Base-by-base conservation (phyloP, 2,329 filamentous ascomycete genomes). In the Diplodia corticola region DNA sequence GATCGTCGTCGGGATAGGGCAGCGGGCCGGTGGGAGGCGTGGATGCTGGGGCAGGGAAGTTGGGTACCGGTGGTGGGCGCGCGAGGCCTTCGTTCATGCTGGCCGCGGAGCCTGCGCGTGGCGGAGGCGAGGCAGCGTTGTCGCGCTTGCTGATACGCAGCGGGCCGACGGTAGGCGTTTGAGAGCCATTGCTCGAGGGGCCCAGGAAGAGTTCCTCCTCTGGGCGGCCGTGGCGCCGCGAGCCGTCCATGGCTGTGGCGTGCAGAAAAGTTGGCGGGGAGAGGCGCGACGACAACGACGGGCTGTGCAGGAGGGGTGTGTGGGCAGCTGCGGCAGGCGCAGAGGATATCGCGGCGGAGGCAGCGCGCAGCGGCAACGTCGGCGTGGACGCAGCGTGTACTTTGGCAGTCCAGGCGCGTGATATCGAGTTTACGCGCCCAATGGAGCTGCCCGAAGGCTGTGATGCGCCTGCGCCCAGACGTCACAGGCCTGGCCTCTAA, bases 131-230 rank as follows among this genome's bases (percentile, higher is more conserved):
- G 70, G 73, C 79, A 72, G 59, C 79, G 73, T 88, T 86, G 28
- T 61, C 57, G 66, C 89, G 88, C 78, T 96, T 96, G 81, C 89
- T 89, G 76, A 96, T 96, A 74, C 92, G 88, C 79, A 97, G 80
- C 68, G 93, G 93, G 73, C 91, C 91, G 71, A 96, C 86, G 20
- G 91, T 91, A 67, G 92, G 91, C 73, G 91, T 92, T 73, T 92
- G 88, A 53, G 79, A 78, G 65, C 78, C 80, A 60, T 77, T 72
- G 51, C 64, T 53, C 37, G 70, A 61, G 75, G 79, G 68, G 50
- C 83, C 78, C 70, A 96, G 85, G 81, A 96, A 94, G 82, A 96
- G 89, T 84, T 94, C 92, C 79, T 93, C 89, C 33, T 92, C 90
- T 28, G 89, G 86, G 71, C 89, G 83, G 72, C 89, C 89, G 74